These are phyloP conservation scores for Exsudoporus frostii DNA, from an alignment of 768 basidiomycete genomes.

Conservation along the genomic window DNA sequence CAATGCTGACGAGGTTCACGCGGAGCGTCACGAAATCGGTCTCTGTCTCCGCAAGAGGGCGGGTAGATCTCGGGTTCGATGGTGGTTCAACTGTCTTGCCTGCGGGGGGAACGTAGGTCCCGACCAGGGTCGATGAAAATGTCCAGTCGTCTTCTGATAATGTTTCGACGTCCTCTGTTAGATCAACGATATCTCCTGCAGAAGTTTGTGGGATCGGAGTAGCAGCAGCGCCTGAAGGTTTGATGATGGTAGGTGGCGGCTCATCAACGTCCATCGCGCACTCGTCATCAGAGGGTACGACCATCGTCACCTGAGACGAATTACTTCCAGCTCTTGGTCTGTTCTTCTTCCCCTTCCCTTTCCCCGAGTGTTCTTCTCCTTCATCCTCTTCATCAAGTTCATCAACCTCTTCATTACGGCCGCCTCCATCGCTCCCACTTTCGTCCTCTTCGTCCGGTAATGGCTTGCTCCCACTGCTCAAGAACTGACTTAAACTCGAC, in stretches of 20 bases:
- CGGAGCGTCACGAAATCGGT: conserved; percentile 15
- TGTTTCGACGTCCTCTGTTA: not conserved
- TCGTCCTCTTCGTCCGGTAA: conserved; percentile 16
- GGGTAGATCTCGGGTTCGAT: not conserved
- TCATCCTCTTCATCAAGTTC: conserved; percentile 10
- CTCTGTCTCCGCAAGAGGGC: not conserved
- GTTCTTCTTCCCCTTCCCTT: not conserved
- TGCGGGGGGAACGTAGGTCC: conserved; percentile 13
- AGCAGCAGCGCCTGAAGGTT: conserved; percentile 1
- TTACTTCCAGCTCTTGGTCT: conserved; percentile 12
- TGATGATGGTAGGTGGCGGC: conserved; percentile 17
- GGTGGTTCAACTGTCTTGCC: conserved; percentile 10
- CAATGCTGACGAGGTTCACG: conserved; percentile 21
- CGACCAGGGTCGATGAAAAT: conserved; percentile 26
- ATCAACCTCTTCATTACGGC: conserved; percentile 12
- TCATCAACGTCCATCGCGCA: conserved; percentile 26
- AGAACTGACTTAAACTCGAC: conserved; percentile 50
- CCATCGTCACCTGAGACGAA: conserved; percentile 20
- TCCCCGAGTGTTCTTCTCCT: not conserved
- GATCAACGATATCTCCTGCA: not conserved
- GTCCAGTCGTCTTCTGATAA: conserved; percentile 20
- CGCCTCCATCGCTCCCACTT: conserved; percentile 8
- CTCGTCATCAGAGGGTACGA: conserved; percentile 25
- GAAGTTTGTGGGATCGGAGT: not conserved
- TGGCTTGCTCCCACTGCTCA: conserved; percentile 43